Conservation (phyloP, 2,329 filamentous ascomycete genomes). For the Onygena corvina region DNA sequence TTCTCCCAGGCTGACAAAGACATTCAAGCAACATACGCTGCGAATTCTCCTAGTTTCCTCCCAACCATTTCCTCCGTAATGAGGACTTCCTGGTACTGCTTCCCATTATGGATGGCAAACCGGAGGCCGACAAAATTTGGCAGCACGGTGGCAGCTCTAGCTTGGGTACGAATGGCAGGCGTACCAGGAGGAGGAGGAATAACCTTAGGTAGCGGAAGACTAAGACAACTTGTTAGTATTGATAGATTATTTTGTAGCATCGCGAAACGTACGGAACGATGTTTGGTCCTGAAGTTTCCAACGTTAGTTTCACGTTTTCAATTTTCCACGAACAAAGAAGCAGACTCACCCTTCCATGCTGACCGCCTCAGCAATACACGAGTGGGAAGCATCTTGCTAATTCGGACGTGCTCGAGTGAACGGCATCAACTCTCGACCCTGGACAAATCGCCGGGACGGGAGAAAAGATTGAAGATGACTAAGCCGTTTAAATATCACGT, state of each 20-base stretch:
- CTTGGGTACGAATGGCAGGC: slow-evolving; percentile 71
- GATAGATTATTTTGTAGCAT: not conserved
- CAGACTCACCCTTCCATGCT: slow-evolving; percentile 67
- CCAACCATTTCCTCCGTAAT: slow-evolving; percentile 96
- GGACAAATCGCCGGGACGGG: not conserved
- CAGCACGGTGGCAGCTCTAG: slow-evolving; percentile 75
- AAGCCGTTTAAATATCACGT: not conserved
- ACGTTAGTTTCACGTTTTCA: not conserved
- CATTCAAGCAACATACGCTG: slow-evolving; percentile 55
- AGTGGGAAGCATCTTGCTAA: slow-evolving; percentile 54
- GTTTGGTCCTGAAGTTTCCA: slow-evolving; percentile 45
- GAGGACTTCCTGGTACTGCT: slow-evolving; percentile 66
- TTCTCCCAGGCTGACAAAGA: too few species aligned
- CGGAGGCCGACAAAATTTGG: slow-evolving; percentile 83
- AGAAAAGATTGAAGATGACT: not conserved
- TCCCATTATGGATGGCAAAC: slow-evolving; percentile 88
- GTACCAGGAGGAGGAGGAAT: slow-evolving; percentile 48
- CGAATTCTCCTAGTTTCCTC: slow-evolving; percentile 87
- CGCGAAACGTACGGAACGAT: slow-evolving; percentile 52
- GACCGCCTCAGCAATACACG: slow-evolving; percentile 59
- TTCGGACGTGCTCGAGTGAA: not conserved
- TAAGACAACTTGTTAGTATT: slow-evolving; percentile 11
- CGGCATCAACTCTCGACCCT: not conserved
- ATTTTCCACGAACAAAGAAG: not conserved
- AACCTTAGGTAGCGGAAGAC: slow-evolving; percentile 32